Evolutionary conservation across 2,329 filamentous ascomycete genomes (phyloP), one percentile per base, ranked within the genome.

Genomic region (Ascochyta lentis): DNA sequence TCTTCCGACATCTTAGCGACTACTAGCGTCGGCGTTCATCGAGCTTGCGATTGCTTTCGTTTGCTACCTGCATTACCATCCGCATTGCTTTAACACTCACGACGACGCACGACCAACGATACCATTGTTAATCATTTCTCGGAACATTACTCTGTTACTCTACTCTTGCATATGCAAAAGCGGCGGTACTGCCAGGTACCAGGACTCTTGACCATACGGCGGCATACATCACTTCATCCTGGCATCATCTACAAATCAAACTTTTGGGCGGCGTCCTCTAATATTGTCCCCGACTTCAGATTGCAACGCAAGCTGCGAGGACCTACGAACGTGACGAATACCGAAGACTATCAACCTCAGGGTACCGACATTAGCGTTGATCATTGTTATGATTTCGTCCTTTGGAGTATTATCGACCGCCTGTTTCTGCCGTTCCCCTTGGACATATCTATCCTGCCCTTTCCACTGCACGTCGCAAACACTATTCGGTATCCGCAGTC

Each of bases 331-430:
- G 70, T 71, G 56, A 74, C 64, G 72, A 74, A 64, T 61, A 72
- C 61, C 68, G 65, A 75, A 74, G 70, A 74, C 68, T 73, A 73
- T 74, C 61, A 64, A 65, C 72, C 72, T 69, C 70, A 74, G 67
- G 72, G 72, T 74, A 69, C 70, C 68, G 63, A 68, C 66, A 60
- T 73, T 74, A 74, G 68, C 64, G 69, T 74, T 72, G 66, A 74
- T 63, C 67, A 74, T 72, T 55, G 50, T 67, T 73, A 72, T 67
- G 63, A 58, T 54, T 48, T 64, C 64, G 60, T 39, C 29, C 13
- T 40, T 49, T 60, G 49, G 40, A 57, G 41, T 46, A 40, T n/a
- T 59, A 39, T 47, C 48, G 27, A 39, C 37, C 22, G 53, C 42
- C 43, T 50, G 38, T 40, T 56, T 61, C 49, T 37, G 56, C 52